A percentile compares a stretch with the other conserved stretches of the same genome.
These are phyloP conservation scores for Tribonema minus DNA, from an alignment of 108 stramenopile genomes.

Conservation along the genomic window DNA sequence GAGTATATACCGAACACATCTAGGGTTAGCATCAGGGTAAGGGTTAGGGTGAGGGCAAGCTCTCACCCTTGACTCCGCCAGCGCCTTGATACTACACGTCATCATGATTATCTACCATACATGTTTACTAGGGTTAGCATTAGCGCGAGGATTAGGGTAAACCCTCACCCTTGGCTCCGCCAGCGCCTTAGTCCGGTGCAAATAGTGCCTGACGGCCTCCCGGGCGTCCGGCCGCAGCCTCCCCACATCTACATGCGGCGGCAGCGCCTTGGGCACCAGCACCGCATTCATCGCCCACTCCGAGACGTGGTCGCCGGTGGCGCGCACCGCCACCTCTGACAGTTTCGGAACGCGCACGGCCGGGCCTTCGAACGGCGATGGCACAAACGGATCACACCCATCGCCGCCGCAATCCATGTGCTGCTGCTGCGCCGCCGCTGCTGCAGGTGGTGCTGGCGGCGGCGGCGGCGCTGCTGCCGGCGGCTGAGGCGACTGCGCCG, in stretches of 20 bases:
- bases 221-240: background rate
- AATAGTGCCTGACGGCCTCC: background rate
- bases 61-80: no score
- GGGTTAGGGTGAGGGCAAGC: no score
- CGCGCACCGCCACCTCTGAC: conserved; percentile 26
- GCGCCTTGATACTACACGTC: no score
- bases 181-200: background rate
- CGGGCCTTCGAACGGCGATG: background rate
- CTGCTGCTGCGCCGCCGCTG: no score
- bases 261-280: background rate
- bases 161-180: background rate
- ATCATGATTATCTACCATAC: no score
- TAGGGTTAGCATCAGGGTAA: no score
- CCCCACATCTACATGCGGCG: background rate
- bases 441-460: no score
- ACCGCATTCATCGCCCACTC: conserved; percentile 1
- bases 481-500: no score
- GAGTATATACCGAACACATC: background rate
- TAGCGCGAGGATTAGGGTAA: background rate
- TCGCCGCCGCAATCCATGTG: no score
- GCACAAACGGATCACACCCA: no score
- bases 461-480: no score
- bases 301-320: conserved; percentile 6
- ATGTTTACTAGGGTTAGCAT: background rate
- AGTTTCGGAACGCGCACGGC: conserved; percentile 13